phyloP scores from a whole-genome alignment of 202 grass and related monocot species.

The Brachypodium distachyon region DNA sequence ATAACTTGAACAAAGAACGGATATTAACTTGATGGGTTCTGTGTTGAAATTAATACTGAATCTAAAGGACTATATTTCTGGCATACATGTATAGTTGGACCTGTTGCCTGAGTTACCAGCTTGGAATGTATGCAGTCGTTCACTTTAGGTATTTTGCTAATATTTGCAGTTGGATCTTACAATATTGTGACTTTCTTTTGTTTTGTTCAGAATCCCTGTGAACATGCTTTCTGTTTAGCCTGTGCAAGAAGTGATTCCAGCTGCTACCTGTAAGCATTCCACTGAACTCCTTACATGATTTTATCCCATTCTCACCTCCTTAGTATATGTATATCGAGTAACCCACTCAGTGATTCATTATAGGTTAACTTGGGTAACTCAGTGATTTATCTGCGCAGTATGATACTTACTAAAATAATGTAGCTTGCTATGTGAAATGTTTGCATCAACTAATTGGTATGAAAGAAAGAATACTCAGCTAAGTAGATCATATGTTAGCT shows the following conservation, averaged over 20 bases:
- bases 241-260: conserved; percentile 93
- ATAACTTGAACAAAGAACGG: background rate
- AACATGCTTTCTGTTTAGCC: conserved; percentile 91
- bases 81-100: background rate
- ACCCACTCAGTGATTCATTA: background rate
- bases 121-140: background rate
- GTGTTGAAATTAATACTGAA: background rate
- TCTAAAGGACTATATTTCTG: background rate
- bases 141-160: background rate
- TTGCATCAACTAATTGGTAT: background rate
- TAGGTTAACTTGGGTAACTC: background rate
- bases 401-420: background rate
- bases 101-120: background rate
- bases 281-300: background rate
- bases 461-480: conserved; percentile 9
- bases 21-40: background rate
- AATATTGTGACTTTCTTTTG: background rate
- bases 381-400: background rate
- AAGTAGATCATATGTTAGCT: background rate
- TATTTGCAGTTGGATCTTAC: background rate
- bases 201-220: conserved; percentile 70
- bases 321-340: background rate
- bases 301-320: background rate
- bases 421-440: background rate
- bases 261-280: conserved; percentile 84